A percentile compares a stretch with the other conserved stretches of the same genome.
Evolutionary conservation across 495 filamentous ascomycete genomes (phyloP).

Genomic region (Stereocaulon alpinum): DNA sequence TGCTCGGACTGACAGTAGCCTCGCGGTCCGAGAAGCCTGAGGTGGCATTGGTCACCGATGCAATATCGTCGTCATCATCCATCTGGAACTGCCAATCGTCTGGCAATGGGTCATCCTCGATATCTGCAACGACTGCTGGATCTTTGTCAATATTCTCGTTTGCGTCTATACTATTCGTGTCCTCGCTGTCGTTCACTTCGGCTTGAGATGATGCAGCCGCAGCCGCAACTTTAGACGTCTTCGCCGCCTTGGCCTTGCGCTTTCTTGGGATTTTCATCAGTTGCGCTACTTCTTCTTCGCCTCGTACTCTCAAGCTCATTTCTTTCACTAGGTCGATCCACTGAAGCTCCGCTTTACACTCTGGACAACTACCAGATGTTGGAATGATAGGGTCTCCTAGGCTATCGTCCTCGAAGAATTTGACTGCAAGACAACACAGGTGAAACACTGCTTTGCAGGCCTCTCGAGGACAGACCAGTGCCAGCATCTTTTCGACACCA

Average conservation of each 20-base stretch:
- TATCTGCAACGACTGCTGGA: conserved; percentile 13
- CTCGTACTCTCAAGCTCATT: conserved; percentile 58
- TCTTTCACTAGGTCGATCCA: conserved; percentile 81
- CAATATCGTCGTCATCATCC: conserved; percentile 26
- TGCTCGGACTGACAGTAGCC: conserved; percentile 10
- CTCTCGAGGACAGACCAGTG: conserved; percentile 58
- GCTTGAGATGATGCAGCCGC: neutral
- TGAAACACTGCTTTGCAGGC: conserved; percentile 61
- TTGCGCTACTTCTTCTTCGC: conserved; percentile 51
- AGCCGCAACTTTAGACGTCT: conserved; percentile 1
- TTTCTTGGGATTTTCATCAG: conserved; percentile 48
- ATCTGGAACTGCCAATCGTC: conserved; percentile 25
- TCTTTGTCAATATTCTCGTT: conserved; percentile 15
- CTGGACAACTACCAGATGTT: conserved; percentile 58
- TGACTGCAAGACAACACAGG: conserved; percentile 61
- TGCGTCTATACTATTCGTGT: conserved; percentile 20
- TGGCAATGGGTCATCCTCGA: conserved; percentile 20
- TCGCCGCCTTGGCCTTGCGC: conserved; percentile 19
- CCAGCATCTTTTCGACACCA: conserved; percentile 37
- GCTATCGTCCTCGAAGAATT: conserved; percentile 43
- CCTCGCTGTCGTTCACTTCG: conserved; percentile 12
- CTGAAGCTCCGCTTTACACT: conserved; percentile 47
- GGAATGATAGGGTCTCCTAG: conserved; percentile 49
- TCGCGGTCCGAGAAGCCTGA: conserved; percentile 28
- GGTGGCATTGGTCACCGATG: conserved; percentile 21